These are phyloP conservation scores for Leishmania mexicana DNA, from an alignment of 208 protist species.

Conservation along the genomic window DNA sequence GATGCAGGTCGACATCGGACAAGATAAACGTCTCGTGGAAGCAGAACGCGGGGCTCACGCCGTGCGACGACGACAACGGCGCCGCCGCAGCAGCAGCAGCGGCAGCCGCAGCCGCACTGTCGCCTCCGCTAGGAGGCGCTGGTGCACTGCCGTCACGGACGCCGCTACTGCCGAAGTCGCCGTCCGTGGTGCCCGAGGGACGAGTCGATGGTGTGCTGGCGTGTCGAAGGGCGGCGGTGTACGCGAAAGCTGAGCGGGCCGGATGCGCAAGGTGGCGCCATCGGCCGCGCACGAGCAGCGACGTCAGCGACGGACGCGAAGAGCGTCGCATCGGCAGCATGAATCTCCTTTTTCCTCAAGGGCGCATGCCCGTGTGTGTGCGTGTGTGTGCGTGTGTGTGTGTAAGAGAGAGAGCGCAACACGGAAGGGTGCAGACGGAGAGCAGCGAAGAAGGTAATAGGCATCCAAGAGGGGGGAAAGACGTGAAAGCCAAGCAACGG, in stretches of 20 bases:
- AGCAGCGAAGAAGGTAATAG: background rate
- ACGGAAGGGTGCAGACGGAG: background rate
- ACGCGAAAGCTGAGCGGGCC: background rate
- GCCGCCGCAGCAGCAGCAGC: background rate
- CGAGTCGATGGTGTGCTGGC: background rate
- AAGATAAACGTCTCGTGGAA: constrained; percentile 37
- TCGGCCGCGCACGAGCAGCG: background rate
- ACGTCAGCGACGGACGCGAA: constrained; percentile 2
- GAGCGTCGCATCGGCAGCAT: constrained; percentile 4
- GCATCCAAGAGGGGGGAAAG: background rate
- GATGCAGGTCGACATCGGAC: constrained; percentile 45
- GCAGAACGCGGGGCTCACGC: background rate
- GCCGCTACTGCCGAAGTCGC: background rate
- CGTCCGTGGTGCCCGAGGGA: background rate
- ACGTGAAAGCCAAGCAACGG: background rate
- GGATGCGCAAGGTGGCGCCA: background rate
- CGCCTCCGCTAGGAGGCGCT: background rate
- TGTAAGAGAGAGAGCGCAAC: background rate
- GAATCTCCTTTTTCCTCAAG: background rate
- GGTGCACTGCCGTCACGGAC: background rate
- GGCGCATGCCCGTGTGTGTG: background rate
- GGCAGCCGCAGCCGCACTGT: background rate
- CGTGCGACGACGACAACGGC: background rate
- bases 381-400: constrained; percentile 2
- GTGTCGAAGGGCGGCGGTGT: background rate